Evolutionary conservation across 2,329 filamentous ascomycete genomes (phyloP).

Genomic region (Exophiala sp.): DNA sequence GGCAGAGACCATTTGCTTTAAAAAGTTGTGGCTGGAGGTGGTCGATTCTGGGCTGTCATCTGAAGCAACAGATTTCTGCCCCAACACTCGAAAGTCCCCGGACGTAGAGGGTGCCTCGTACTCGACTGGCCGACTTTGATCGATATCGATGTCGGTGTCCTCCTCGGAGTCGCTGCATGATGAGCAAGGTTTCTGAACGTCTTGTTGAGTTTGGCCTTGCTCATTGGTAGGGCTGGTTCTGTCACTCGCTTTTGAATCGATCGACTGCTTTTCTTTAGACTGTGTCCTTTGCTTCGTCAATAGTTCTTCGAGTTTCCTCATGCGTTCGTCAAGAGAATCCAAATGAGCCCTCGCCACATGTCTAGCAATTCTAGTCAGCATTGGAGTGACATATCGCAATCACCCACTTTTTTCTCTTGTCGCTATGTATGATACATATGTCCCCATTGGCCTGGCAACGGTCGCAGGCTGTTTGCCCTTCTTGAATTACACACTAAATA

Average conservation of each 20-base stretch:
- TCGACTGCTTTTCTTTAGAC: too few species aligned
- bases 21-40: background rate
- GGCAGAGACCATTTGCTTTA: background rate
- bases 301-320: background rate
- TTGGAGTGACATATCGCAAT: background rate
- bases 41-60: background rate
- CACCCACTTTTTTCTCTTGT: background rate
- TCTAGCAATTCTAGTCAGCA: background rate
- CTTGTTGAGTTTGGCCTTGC: background rate
- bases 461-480: background rate
- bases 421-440: background rate
- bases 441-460: background rate
- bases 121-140: too few species aligned
- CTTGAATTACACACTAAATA: background rate
- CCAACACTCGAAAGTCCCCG: background rate
- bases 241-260: background rate
- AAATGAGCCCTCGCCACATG: conserved; percentile 1
- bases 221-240: background rate
- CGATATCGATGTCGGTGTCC: too few species aligned
- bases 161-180: too few species aligned
- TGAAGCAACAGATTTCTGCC: background rate
- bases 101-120: background rate
- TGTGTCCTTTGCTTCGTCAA: background rate
- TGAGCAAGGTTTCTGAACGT: too few species aligned
- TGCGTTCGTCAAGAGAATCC: background rate